phyloP scores from a whole-genome alignment of 371 early-diverging fungal genomes.

The Mortierella sp. region DNA sequence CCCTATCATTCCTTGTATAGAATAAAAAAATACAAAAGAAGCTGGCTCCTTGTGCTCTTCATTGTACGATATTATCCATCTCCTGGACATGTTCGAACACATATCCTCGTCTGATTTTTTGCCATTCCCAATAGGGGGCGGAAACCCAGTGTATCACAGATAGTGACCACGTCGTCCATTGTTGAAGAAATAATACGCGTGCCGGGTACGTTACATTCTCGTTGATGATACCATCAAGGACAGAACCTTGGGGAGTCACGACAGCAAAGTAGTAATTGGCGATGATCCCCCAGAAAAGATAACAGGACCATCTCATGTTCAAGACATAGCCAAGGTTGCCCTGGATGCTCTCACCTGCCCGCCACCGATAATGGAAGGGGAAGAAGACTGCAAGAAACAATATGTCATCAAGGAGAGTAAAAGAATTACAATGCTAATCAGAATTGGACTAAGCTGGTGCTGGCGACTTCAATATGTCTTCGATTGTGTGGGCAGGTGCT shows the following conservation, averaged over 20 bases:
- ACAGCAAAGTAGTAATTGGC: constrained; percentile 72
- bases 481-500: too few relatives aligned
- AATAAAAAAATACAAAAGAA: too few relatives aligned
- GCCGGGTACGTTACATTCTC: constrained; percentile 45
- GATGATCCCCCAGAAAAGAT: constrained; percentile 66
- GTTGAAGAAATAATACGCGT: constrained; percentile 56
- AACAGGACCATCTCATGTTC: constrained; percentile 57
- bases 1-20: too few relatives aligned
- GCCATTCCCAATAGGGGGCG: constrained; percentile 56
- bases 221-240: constrained; percentile 21
- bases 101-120: constrained; percentile 19
- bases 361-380: constrained; percentile 54
- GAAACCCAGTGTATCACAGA: constrained; percentile 62
- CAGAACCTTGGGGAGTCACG: constrained; percentile 61
- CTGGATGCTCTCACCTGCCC: constrained; percentile 32
- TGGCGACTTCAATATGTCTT: constrained; percentile 42
- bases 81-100: too few relatives aligned
- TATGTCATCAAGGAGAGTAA: constrained; percentile 62
- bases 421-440: constrained; percentile 61
- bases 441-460: constrained; percentile 63
- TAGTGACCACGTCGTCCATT: constrained; percentile 57
- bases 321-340: constrained; percentile 52
- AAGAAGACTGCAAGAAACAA: constrained; percentile 60
- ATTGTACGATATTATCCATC: too few relatives aligned
- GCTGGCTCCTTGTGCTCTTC: too few relatives aligned